phyloP scores from a whole-genome alignment of 1,284 basidiomycete genomes.

The Agroathelia rolfsii region DNA sequence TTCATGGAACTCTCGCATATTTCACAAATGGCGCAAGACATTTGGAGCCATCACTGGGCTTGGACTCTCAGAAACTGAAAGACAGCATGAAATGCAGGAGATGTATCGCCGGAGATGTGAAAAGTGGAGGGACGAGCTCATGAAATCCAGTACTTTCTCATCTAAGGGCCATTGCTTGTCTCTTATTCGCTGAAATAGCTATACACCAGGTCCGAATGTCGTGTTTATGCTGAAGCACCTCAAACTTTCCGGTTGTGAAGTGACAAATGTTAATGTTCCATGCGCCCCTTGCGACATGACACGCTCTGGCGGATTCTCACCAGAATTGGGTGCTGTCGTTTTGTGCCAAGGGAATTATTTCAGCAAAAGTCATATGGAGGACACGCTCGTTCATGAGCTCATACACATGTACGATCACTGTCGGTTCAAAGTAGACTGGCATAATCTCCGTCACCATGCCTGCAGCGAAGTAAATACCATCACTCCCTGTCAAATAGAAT shows the following conservation, averaged over 20 bases:
- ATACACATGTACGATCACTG: slow-evolving; percentile 96
- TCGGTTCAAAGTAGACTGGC: slow-evolving; percentile 90
- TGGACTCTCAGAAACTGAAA: slow-evolving; percentile 44
- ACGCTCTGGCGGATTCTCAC: slow-evolving; percentile 76
- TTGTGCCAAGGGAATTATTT: slow-evolving; percentile 80
- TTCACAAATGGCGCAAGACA: slow-evolving; percentile 45
- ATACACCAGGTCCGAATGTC: slow-evolving; percentile 62
- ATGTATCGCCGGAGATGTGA: slow-evolving; percentile 41
- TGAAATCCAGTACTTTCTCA: slow-evolving; percentile 35
- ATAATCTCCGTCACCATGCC: slow-evolving; percentile 85
- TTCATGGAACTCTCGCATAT: slow-evolving; percentile 21
- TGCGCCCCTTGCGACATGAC: slow-evolving; percentile 74
- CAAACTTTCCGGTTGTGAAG: slow-evolving; percentile 56
- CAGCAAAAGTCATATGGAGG: slow-evolving; percentile 82
- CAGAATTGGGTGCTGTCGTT: slow-evolving; percentile 65
- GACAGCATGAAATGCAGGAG: slow-evolving; percentile 30
- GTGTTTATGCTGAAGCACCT: slow-evolving; percentile 88
- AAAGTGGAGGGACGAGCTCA: slow-evolving; percentile 46
- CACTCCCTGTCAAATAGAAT: slow-evolving; percentile 2
- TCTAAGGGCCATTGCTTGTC: neutral
- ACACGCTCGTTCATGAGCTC: slow-evolving; percentile 89
- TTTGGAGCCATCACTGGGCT: slow-evolving; percentile 46
- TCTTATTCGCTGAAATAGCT: slow-evolving; percentile 5
- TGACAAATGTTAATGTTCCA: slow-evolving; percentile 62
- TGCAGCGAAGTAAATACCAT: slow-evolving; percentile 75